Evolutionary conservation across 208 protist genomes (phyloP), one percentile per base, ranked within the genome.

Genomic region (Leishmania arabica): DNA sequence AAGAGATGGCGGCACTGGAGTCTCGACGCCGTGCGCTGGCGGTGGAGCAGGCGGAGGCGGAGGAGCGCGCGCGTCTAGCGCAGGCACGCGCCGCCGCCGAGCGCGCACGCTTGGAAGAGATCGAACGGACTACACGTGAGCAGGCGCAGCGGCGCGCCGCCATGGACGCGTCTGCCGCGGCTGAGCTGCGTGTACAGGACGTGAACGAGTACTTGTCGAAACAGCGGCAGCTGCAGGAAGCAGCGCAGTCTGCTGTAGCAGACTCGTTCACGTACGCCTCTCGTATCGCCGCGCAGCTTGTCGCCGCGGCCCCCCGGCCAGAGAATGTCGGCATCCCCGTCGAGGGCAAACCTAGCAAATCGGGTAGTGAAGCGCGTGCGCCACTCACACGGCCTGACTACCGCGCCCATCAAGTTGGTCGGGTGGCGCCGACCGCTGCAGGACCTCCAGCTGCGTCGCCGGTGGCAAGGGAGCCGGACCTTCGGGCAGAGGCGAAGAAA

Each of bases 31-130:
- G 75, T 2, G 78, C 88, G 64, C 68, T 80, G 15, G 73, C 84
- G 5, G 60, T 86, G 76, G 84, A 88, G 75, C 80, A 83, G 80
- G 75, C 54, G 11, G 86, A 88, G 62, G 90, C 88, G 37, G 88
- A 86, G 21, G 88, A 91, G 60, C 85, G 87, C 7, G 77, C 72
- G n/a, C 75, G 84, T 6, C 68, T 92, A 37, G 78, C 76, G 17
- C 56, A 64, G 17, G 86, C 84, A 4, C 81, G 91, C 47, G 51
- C 80, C 19, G 58, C 42, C 19, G 66, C 89, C 11, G 91, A 89
- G 75, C 58, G 80, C 11, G 37, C 70, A n/a, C 85, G 87, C 17
- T 37, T 90, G 9, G 83, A 83, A 42, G 64, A 74, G 24, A 45
- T 86, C 15, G 79, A 86, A 51, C 68, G 34, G 15, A 47, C 82